Percentiles rank a stretch among this genome's conserved stretches.
Evolutionary conservation across 2,329 filamentous ascomycete genomes (phyloP).

Genomic region (Metarhizium robertsii): DNA sequence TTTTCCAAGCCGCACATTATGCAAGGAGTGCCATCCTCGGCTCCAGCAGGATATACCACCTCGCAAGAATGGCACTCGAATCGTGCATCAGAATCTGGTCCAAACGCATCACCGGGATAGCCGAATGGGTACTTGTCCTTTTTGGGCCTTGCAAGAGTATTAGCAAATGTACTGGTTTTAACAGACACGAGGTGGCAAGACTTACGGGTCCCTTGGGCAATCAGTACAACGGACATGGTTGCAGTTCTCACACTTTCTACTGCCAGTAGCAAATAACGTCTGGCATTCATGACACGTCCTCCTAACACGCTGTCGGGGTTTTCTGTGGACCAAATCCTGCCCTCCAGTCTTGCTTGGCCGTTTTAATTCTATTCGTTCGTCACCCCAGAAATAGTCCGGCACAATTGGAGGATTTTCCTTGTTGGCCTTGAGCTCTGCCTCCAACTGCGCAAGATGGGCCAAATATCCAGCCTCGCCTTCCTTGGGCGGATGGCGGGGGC

Average conservation of each 20-base stretch:
- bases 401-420: constrained; percentile 47
- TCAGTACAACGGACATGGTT: constrained; percentile 67
- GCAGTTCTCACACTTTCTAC: constrained; percentile 59
- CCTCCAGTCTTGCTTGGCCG: constrained; percentile 57
- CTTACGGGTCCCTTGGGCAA: constrained; percentile 73
- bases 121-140: constrained; percentile 60
- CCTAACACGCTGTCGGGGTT: constrained; percentile 62
- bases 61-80: constrained; percentile 56
- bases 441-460: constrained; percentile 41
- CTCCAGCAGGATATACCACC: constrained; percentile 41
- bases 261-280: constrained; percentile 47
- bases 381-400: constrained; percentile 35
- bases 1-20: constrained; percentile 50
- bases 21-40: constrained; percentile 46
- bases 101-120: constrained; percentile 58
- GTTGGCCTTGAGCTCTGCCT: constrained; percentile 41
- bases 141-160: constrained; percentile 41
- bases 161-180: neutral
- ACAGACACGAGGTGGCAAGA: constrained; percentile 14
- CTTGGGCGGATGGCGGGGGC: constrained; percentile 63
- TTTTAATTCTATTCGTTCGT: constrained; percentile 45
- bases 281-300: constrained; percentile 70
- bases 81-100: constrained; percentile 39
- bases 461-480: constrained; percentile 46
- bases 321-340: constrained; percentile 63